Evolutionary conservation across 73 alveolate genomes (phyloP).

Genomic region (Tetrahymena elliotti): DNA sequence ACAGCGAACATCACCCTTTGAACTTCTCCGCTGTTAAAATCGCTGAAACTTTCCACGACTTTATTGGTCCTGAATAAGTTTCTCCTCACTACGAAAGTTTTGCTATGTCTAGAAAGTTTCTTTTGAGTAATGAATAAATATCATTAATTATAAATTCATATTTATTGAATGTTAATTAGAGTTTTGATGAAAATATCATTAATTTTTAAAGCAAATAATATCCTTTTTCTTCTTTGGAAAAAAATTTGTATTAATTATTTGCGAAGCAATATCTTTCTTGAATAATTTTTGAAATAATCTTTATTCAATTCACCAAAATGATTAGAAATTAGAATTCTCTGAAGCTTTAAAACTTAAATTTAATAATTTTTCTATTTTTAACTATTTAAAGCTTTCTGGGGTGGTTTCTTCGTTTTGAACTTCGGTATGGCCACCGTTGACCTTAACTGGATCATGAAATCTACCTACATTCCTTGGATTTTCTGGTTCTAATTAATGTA

Average conservation of each 20-base stretch:
- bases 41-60: constrained; percentile 35
- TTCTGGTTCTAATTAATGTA: constrained; percentile 45
- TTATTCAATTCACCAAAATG: background rate
- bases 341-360: background rate
- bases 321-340: background rate
- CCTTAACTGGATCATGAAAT: constrained; percentile 40
- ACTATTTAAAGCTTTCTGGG: background rate
- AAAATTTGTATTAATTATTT: background rate
- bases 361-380: background rate
- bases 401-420: constrained; percentile 39
- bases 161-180: too few relatives aligned
- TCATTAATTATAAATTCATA: too few relatives aligned
- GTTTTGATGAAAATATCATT: background rate
- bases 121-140: constrained; percentile 6
- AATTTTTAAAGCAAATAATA: background rate
- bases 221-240: background rate
- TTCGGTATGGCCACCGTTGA: constrained; percentile 38
- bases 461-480: constrained; percentile 30
- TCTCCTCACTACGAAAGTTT: constrained; percentile 42
- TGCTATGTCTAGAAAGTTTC: constrained; percentile 28
- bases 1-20: constrained; percentile 34
- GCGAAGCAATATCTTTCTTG: background rate
- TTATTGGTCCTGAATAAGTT: constrained; percentile 44
- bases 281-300: background rate
- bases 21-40: constrained; percentile 37